Conservation (phyloP, 2,329 filamentous ascomycete species). For the Fusarium equiseti region DNA sequence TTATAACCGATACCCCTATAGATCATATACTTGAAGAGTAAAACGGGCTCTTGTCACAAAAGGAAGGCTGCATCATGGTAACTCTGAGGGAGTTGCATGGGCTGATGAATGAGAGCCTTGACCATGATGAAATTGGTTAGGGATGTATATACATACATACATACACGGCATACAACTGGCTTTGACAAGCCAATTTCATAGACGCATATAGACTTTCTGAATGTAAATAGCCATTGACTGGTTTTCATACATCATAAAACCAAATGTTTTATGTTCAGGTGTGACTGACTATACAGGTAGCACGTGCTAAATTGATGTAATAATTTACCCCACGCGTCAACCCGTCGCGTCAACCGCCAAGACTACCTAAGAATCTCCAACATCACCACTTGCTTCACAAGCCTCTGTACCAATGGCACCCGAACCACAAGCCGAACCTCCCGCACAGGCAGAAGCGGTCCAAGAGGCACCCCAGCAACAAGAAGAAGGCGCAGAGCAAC, state of each 20-base stretch:
- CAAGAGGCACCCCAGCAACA: slow-evolving; percentile 17
- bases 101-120: slow-evolving; percentile 24
- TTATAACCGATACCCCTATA: slow-evolving; percentile 48
- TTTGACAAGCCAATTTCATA: slow-evolving; percentile 39
- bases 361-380: slow-evolving; percentile 9
- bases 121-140: slow-evolving; percentile 10
- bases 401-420: slow-evolving; percentile 35
- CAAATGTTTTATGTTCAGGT: not conserved
- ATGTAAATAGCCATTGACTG: slow-evolving; percentile 2
- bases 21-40: slow-evolving; percentile 37
- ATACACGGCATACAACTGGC: slow-evolving; percentile 17
- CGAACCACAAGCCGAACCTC: slow-evolving; percentile 20
- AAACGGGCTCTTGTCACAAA: slow-evolving; percentile 6
- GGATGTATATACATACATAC: slow-evolving; percentile 17
- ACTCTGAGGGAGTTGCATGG: slow-evolving; percentile 4
- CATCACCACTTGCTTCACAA: not conserved
- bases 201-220: slow-evolving; percentile 19
- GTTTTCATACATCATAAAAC: not conserved
- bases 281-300: not conserved
- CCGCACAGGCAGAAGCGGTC: not conserved
- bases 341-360: slow-evolving; percentile 42
- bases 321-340: slow-evolving; percentile 38
- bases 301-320: slow-evolving; percentile 29
- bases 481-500: slow-evolving; percentile 10
- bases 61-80: slow-evolving; percentile 16